phyloP scores from a whole-genome alignment of 192 early-diverging fungal species.

The Coemansia sp. region DNA sequence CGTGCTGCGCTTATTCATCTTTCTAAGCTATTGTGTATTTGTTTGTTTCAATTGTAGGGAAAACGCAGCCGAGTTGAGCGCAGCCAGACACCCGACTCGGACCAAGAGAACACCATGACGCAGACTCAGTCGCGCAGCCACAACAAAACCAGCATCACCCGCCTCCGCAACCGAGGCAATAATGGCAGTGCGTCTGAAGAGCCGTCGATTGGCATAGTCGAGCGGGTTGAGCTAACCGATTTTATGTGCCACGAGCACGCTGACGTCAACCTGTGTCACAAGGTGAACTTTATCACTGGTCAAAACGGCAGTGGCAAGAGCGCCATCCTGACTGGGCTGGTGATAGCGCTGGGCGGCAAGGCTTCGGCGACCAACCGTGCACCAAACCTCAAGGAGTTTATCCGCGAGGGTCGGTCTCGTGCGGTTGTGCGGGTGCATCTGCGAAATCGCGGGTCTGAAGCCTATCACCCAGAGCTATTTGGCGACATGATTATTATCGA shows the following conservation, averaged over 20 bases:
- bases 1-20: neutral
- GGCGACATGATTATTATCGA: slow-evolving; percentile 82
- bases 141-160: slow-evolving; percentile 28
- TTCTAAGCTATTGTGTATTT: neutral
- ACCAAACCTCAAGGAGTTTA: slow-evolving; percentile 68
- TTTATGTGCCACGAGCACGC: slow-evolving; percentile 95
- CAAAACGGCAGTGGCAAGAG: slow-evolving; percentile 98
- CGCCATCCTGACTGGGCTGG: slow-evolving; percentile 89
- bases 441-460: slow-evolving; percentile 82
- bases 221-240: slow-evolving; percentile 77
- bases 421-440: slow-evolving; percentile 68
- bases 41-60: slow-evolving; percentile 7
- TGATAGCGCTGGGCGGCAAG: slow-evolving; percentile 89
- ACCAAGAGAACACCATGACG: neutral
- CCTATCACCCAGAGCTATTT: slow-evolving; percentile 76
- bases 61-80: slow-evolving; percentile 21
- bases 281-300: slow-evolving; percentile 96
- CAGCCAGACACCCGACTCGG: neutral
- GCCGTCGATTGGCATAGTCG: slow-evolving; percentile 74
- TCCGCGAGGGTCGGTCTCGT: slow-evolving; percentile 77
- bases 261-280: slow-evolving; percentile 73
- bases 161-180: slow-evolving; percentile 14
- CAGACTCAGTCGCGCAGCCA: neutral
- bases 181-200: slow-evolving; percentile 8
- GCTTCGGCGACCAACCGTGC: slow-evolving; percentile 86